Evolutionary conservation across 192 early-diverging fungal species (phyloP).

Genomic region (Coemansia asiatica): DNA sequence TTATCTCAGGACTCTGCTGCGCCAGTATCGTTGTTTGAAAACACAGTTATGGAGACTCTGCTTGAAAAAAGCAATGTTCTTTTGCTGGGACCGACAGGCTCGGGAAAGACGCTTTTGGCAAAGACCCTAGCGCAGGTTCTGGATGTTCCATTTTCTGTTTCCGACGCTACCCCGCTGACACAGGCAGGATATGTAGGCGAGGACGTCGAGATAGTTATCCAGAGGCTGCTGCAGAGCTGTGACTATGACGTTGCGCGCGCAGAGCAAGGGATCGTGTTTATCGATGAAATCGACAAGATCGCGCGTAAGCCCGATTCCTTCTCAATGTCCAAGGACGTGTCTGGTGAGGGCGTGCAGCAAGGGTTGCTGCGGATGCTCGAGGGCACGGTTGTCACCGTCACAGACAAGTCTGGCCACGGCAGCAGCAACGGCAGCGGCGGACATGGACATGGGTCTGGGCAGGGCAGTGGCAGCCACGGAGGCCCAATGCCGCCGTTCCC

Average conservation of each 20-base stretch:
- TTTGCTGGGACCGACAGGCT: conserved; percentile 82
- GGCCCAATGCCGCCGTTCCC: conserved; percentile 28
- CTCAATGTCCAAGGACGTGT: conserved; percentile 79
- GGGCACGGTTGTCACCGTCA: conserved; percentile 84
- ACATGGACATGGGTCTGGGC: conserved; percentile 13
- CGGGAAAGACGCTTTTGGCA: conserved; percentile 80
- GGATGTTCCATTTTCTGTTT: conserved; percentile 85
- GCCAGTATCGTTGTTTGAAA: not conserved
- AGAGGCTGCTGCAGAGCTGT: conserved; percentile 79
- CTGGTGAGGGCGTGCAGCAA: conserved; percentile 93
- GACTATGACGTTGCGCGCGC: conserved; percentile 85
- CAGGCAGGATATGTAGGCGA: conserved; percentile 91
- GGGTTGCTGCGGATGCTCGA: conserved; percentile 83
- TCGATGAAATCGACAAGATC: conserved; percentile 94
- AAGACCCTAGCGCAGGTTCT: conserved; percentile 80
- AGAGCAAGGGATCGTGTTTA: conserved; percentile 85
- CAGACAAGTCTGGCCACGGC: conserved; percentile 70
- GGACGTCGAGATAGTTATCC: conserved; percentile 85
- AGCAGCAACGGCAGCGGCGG: conserved; percentile 28
- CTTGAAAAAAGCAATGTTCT: conserved; percentile 92
- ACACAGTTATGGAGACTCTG: conserved; percentile 47
- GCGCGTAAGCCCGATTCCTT: conserved; percentile 72
- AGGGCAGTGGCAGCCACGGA: conserved; percentile 7
- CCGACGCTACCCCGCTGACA: conserved; percentile 89
- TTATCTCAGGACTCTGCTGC: not conserved